Conservation (phyloP, 2,329 filamentous ascomycete species). For the Ramularia endophylla region DNA sequence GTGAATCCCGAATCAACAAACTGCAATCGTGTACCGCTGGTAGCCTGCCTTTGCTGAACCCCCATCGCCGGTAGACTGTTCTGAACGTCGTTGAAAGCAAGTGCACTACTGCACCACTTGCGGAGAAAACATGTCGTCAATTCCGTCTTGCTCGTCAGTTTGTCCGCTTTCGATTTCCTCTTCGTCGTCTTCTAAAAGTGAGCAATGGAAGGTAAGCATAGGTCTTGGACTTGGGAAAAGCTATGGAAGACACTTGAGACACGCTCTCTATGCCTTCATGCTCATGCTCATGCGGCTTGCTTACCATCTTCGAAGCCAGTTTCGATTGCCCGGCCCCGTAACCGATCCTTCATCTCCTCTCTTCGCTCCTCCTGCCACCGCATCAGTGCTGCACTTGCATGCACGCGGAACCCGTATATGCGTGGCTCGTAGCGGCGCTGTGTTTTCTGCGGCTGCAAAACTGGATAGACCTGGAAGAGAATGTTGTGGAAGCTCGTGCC, state of each 20-base stretch:
- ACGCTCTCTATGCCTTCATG: too few relatives aligned
- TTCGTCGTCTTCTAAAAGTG: conserved; percentile 51
- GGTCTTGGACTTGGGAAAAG: too few relatives aligned
- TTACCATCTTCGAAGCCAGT: conserved; percentile 74
- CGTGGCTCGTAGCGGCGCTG: conserved; percentile 80
- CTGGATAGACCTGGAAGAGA: conserved; percentile 95
- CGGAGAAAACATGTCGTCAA: conserved; percentile 43
- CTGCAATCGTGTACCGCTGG: too few relatives aligned
- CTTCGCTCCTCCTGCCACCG: conserved; percentile 84
- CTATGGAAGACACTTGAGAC: too few relatives aligned
- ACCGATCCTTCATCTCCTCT: conserved; percentile 72
- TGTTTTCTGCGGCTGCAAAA: conserved; percentile 80
- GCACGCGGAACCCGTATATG: conserved; percentile 93
- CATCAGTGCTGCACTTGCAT: conserved; percentile 78
- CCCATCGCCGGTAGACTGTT: too few relatives aligned
- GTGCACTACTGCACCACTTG: conserved; percentile 10
- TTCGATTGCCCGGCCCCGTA: conserved; percentile 65
- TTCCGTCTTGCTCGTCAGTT: conserved; percentile 51
- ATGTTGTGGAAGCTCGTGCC: conserved; percentile 99
- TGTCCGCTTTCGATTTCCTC: conserved; percentile 55
- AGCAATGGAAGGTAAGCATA: too few relatives aligned
- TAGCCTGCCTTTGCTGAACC: too few relatives aligned
- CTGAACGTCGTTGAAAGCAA: too few relatives aligned
- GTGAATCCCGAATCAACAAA: too few relatives aligned
- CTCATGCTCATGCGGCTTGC: too few relatives aligned